phyloP scores from a whole-genome alignment of 148 eudicot species.

The Spergularia marina region DNA sequence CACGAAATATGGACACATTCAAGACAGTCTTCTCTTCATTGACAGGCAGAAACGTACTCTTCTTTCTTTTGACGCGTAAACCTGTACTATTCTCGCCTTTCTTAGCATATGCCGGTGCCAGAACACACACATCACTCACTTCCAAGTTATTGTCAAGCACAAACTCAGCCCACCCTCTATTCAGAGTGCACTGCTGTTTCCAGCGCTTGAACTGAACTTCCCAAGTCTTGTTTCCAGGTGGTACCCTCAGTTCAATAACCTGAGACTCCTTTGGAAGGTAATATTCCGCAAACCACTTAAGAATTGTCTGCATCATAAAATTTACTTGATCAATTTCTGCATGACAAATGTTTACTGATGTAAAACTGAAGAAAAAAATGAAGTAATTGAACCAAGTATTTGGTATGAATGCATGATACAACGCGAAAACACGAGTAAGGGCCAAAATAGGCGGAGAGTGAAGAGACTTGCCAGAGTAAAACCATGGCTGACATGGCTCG shows the following conservation, averaged over 20 bases:
- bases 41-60: too few relatives aligned
- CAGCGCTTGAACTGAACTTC: neutral
- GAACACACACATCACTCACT: slow-evolving; percentile 8
- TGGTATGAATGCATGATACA: neutral
- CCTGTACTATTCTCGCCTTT: neutral
- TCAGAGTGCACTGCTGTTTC: slow-evolving; percentile 8
- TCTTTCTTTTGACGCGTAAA: too few relatives aligned
- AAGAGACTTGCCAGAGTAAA: slow-evolving; percentile 11
- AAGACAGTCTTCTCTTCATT: neutral
- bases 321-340: neutral
- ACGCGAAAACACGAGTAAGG: neutral
- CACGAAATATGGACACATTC: slow-evolving; percentile 16
- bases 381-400: neutral
- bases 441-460: neutral
- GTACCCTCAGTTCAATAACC: slow-evolving; percentile 3
- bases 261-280: slow-evolving; percentile 5
- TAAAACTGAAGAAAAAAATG: too few relatives aligned
- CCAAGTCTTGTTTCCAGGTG: slow-evolving; percentile 5
- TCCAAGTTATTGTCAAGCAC: slow-evolving; percentile 24
- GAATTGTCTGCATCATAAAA: slow-evolving; percentile 11
- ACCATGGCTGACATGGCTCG: slow-evolving; percentile 5
- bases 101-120: neutral
- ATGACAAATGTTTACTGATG: too few relatives aligned
- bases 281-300: slow-evolving; percentile 9
- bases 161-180: slow-evolving; percentile 14